These are phyloP conservation scores for Amaranthus cruentus DNA, from an alignment of 148 eudicot species.

Conservation along the genomic window DNA sequence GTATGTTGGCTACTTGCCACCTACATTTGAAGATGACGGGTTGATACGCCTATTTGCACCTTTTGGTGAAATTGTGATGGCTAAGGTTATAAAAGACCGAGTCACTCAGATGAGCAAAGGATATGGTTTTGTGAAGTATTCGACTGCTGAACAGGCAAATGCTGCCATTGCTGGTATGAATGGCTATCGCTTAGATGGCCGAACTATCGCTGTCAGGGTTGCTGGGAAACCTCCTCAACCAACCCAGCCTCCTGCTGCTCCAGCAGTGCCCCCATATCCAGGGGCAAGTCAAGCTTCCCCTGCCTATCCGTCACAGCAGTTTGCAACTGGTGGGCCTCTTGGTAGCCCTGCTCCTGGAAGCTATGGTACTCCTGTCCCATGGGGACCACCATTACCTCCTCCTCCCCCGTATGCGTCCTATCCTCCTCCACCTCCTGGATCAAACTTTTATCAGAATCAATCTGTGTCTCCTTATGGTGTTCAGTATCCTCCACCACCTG, in stretches of 20 bases:
- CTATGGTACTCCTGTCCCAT: conserved; percentile 60
- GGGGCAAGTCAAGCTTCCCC: conserved; percentile 40
- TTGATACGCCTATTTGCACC: conserved; percentile 63
- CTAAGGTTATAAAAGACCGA: conserved; percentile 78
- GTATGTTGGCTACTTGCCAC: conserved; percentile 80
- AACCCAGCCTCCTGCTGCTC: conserved; percentile 55
- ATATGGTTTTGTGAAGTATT: conserved; percentile 90
- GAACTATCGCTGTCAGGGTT: conserved; percentile 81
- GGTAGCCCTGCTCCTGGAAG: conserved; percentile 41
- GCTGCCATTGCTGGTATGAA: conserved; percentile 72
- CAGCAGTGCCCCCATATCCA: conserved; percentile 44
- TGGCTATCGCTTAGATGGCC: conserved; percentile 67
- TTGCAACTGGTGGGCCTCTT: conserved; percentile 48
- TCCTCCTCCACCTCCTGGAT: conserved; percentile 71
- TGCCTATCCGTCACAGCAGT: conserved; percentile 75
- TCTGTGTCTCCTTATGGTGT: conserved; percentile 49
- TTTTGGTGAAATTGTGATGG: conserved; percentile 79
- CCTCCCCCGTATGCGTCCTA: conserved; percentile 55
- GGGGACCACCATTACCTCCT: conserved; percentile 74
- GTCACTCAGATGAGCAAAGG: conserved; percentile 74
- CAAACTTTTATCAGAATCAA: conserved; percentile 51
- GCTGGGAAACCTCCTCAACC: conserved; percentile 93
- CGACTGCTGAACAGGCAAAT: conserved; percentile 67
- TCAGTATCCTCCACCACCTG: conserved; percentile 59
- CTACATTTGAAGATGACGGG: conserved; percentile 73